Evolutionary conservation across 1,139 yeast genomes (phyloP), one percentile per base, ranked within the genome.

Genomic region (Geotrichum siamense): DNA sequence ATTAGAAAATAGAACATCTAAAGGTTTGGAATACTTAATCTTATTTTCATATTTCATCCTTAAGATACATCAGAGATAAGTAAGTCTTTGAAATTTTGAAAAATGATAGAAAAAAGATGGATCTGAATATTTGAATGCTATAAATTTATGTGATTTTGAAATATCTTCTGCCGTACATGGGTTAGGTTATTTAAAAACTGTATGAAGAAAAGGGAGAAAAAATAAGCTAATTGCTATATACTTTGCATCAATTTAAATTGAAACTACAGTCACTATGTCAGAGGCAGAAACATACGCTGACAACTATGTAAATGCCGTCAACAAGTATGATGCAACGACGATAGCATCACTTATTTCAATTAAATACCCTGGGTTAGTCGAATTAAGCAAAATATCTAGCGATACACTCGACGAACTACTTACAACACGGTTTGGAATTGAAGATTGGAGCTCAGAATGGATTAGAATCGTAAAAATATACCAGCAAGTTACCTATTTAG

Each of bases 401-500:
- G 19, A 13, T 20, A 12, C 12, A 12, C 27, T 33, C n/a, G n/a
- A n/a, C 3, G 17, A 13, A 6, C 13, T 10, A 21, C 19, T 33
- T 6, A 8, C 10, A 9, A 5, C 4, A 21, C 22, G 21, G 10
- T 33, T 20, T 33, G 25, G 22, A 20, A 21, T 20, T 12, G 26
- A 16, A 12, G 27, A 21, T 9, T 21, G 22, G n/a, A 4, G 50
- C 21, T 42, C 43, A 3, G 36, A 43, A 21, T 56, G 60, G 60
- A 54, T 46, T 2, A 51, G 51, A 15, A 48, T 54, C 3, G 57
- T 49, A 3, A 48, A 49, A 3, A 51, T 50, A 3, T 53, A 56
- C 36, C 57, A 60, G 62, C 41, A 50, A n/a, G 59, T 58, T 15
- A 51, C 60, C 1, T 38, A 39, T n/a, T 46, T 52, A 17, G 54